Percentiles rank a stretch among this genome's conserved stretches.
Evolutionary conservation across 139 green algal genomes (phyloP).

Genomic region (Eudorina sp.): DNA sequence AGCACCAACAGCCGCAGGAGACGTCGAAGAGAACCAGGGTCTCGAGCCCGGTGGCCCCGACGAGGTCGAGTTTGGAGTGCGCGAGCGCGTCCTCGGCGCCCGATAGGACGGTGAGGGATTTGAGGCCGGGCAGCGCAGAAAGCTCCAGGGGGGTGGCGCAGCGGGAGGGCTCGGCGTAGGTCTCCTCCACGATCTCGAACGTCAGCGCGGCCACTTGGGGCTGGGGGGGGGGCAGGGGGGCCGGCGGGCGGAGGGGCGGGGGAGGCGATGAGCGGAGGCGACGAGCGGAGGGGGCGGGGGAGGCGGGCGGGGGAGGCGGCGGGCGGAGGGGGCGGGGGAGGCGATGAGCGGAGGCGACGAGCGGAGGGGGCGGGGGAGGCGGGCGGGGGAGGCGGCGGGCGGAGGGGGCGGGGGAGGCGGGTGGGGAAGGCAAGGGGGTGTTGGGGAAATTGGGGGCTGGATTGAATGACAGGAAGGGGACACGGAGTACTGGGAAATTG

Average conservation of each 20-base stretch:
- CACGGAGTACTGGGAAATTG: too few species aligned
- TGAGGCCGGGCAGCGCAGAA: constrained; percentile 26
- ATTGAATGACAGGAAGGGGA: too few species aligned
- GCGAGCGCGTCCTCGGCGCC: constrained; percentile 44
- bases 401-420: not conserved
- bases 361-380: not conserved
- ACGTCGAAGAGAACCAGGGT: constrained; percentile 43
- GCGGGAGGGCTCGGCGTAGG: constrained; percentile 37
- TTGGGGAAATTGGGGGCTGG: too few species aligned
- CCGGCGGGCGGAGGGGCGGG: not conserved
- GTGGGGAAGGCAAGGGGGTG: not conserved
- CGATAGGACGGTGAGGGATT: constrained; percentile 24
- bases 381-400: not conserved
- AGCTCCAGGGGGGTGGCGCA: constrained; percentile 25
- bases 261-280: not conserved
- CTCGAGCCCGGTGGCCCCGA: constrained; percentile 36
- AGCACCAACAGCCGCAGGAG: constrained; percentile 47
- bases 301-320: not conserved
- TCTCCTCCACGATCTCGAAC: constrained; percentile 55
- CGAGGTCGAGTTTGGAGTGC: constrained; percentile 36
- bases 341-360: not conserved
- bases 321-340: not conserved
- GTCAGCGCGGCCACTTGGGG: constrained; percentile 27
- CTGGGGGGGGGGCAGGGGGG: not conserved
- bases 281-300: not conserved